Percentiles rank a stretch among this genome's conserved stretches.
phyloP scores from a whole-genome alignment of 495 filamentous ascomycete genomes.

The Tricharina praecox region DNA sequence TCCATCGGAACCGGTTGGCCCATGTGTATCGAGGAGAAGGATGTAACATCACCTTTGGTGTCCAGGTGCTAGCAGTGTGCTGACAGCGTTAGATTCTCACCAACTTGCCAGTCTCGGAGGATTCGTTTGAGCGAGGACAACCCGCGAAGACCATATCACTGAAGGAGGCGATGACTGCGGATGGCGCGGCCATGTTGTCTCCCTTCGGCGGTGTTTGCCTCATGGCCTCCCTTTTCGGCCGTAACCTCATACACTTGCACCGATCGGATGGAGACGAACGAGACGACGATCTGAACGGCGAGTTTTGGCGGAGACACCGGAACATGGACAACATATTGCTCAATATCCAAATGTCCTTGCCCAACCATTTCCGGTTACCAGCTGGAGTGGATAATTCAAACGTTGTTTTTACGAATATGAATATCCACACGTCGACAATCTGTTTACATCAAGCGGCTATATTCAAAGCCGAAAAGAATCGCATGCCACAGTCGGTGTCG shows the following conservation, averaged over 20 bases:
- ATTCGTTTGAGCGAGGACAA: constrained; percentile 69
- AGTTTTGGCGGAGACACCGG: constrained; percentile 91
- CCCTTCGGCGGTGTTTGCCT: constrained; percentile 68
- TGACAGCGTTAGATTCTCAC: constrained; percentile 45
- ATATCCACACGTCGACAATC: constrained; percentile 88
- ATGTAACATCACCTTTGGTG: too few relatives aligned
- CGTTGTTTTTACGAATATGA: constrained; percentile 90
- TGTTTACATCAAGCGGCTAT: constrained; percentile 96
- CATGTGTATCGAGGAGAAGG: constrained; percentile 78
- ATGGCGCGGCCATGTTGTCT: constrained; percentile 53
- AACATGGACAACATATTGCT: constrained; percentile 77
- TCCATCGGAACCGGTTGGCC: constrained; percentile 98
- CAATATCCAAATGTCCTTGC: constrained; percentile 68
- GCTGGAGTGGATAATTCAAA: constrained; percentile 66
- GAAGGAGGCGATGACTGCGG: constrained; percentile 50
- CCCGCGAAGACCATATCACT: constrained; percentile 53
- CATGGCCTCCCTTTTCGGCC: constrained; percentile 76
- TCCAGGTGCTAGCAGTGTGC: neutral
- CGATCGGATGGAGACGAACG: constrained; percentile 66
- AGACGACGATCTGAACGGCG: constrained; percentile 78
- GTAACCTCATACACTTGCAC: constrained; percentile 88
- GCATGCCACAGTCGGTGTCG: constrained; percentile 55
- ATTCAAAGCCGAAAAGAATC: constrained; percentile 86
- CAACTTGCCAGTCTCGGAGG: constrained; percentile 67
- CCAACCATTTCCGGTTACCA: constrained; percentile 68